These are phyloP conservation scores for Zymoseptoria passerinii DNA, from an alignment of 2,329 filamentous ascomycete genomes.

Conservation along the genomic window DNA sequence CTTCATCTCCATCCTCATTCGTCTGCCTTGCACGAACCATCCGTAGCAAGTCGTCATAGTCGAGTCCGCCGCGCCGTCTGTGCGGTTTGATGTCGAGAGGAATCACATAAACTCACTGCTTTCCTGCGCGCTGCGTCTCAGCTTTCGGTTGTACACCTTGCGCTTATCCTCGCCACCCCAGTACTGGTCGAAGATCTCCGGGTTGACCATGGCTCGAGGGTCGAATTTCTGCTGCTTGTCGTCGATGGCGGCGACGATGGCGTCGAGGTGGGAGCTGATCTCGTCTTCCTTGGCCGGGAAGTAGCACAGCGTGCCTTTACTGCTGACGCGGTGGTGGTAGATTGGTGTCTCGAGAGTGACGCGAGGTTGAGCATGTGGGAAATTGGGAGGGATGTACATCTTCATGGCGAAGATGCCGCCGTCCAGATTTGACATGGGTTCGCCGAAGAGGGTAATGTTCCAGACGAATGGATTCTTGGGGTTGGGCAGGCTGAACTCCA, in stretches of 20 bases:
- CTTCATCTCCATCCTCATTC: not conserved
- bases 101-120: constrained; percentile 35
- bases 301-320: constrained; percentile 75
- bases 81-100: not conserved
- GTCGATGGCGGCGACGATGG: constrained; percentile 73
- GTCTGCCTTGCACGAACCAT: not conserved
- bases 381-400: constrained; percentile 71
- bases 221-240: constrained; percentile 85
- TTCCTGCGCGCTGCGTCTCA: constrained; percentile 66
- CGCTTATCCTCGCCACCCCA: constrained; percentile 76
- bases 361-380: constrained; percentile 81
- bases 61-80: not conserved
- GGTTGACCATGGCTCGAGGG: constrained; percentile 77
- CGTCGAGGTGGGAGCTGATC: constrained; percentile 72
- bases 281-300: constrained; percentile 64
- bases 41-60: not conserved
- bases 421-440: constrained; percentile 86
- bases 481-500: constrained; percentile 68
- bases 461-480: constrained; percentile 77
- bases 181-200: constrained; percentile 74
- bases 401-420: constrained; percentile 80
- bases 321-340: constrained; percentile 79
- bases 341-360: constrained; percentile 71
- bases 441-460: constrained; percentile 80
- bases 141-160: constrained; percentile 72